phyloP scores from a whole-genome alignment of 2,329 filamentous ascomycete genomes.

The Hymenoscyphus scutula region DNA sequence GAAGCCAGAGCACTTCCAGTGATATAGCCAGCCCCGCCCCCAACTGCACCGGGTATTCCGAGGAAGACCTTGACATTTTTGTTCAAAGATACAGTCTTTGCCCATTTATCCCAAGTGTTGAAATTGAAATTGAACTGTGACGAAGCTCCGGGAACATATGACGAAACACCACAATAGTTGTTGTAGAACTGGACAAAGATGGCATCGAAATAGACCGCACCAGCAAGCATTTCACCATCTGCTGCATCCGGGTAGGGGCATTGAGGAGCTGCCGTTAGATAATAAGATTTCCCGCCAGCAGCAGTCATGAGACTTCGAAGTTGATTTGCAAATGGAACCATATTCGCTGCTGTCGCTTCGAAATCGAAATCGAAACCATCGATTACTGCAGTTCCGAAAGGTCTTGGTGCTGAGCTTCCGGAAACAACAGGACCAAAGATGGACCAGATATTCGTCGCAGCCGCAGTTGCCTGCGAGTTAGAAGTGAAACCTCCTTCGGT shows the following conservation, averaged over 20 bases:
- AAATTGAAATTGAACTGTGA: slow-evolving; percentile 60
- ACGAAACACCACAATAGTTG: slow-evolving; percentile 56
- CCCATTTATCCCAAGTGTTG: slow-evolving; percentile 64
- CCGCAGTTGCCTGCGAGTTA: slow-evolving; percentile 48
- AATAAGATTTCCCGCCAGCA: slow-evolving; percentile 51
- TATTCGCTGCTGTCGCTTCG: slow-evolving; percentile 57
- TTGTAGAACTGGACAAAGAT: slow-evolving; percentile 46
- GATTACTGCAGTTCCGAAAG: slow-evolving; percentile 63
- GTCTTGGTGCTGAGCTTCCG: slow-evolving; percentile 51
- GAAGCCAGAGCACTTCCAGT: slow-evolving; percentile 33
- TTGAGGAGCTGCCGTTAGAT: slow-evolving; percentile 65
- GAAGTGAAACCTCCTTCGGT: slow-evolving; percentile 64
- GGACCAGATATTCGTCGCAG: slow-evolving; percentile 64
- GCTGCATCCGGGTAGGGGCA: slow-evolving; percentile 64
- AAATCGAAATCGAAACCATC: slow-evolving; percentile 80
- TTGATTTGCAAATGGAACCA: slow-evolving; percentile 57
- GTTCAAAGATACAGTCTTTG: slow-evolving; percentile 55
- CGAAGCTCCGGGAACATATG: slow-evolving; percentile 45
- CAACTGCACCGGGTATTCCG: slow-evolving; percentile 52
- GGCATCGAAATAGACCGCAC: slow-evolving; percentile 45
- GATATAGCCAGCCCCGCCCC: slow-evolving; percentile 56
- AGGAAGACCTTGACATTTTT: slow-evolving; percentile 59
- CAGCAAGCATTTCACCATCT: slow-evolving; percentile 55
- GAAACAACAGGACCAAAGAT: slow-evolving; percentile 61
- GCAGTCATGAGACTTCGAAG: slow-evolving; percentile 55